Evolutionary conservation across 2,329 filamentous ascomycete species (phyloP).

Genomic region (Zalaria obscura): DNA sequence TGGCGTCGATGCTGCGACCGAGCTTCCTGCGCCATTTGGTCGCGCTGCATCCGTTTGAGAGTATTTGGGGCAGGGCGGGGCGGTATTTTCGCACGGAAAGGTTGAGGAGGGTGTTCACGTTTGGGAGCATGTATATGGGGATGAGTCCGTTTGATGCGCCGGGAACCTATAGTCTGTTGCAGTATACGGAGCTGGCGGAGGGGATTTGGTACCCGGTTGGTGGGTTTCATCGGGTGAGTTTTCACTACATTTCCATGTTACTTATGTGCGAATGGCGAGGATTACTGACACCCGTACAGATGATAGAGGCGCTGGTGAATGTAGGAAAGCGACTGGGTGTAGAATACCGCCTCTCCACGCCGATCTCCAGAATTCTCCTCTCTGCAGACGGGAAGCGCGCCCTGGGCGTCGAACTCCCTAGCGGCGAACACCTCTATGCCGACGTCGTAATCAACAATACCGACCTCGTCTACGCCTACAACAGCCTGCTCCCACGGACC

Average conservation of each 20-base stretch:
- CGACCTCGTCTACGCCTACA: conserved; percentile 62
- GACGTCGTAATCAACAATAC: conserved; percentile 59
- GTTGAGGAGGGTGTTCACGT: conserved; percentile 57
- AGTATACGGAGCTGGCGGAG: conserved; percentile 63
- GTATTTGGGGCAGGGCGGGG: conserved; percentile 50
- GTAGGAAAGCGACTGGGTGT: conserved; percentile 50
- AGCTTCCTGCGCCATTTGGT: conserved; percentile 46
- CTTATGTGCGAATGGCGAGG: not conserved
- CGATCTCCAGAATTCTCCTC: conserved; percentile 42
- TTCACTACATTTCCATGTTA: not conserved
- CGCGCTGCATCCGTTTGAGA: conserved; percentile 55
- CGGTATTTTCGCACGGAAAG: conserved; percentile 58
- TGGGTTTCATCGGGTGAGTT: conserved; percentile 48
- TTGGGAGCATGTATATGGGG: conserved; percentile 72
- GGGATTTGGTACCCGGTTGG: conserved; percentile 64
- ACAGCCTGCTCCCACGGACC: conserved; percentile 45
- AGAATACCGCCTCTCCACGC: conserved; percentile 44
- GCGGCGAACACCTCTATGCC: conserved; percentile 44
- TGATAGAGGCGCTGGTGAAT: conserved; percentile 47
- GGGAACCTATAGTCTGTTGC: conserved; percentile 57
- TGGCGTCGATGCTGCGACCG: conserved; percentile 43
- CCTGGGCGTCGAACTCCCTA: conserved; percentile 44
- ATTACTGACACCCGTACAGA: conserved; percentile 10
- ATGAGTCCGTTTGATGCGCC: conserved; percentile 68
- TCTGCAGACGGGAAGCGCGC: conserved; percentile 37